Conservation (phyloP, 2,329 filamentous ascomycete genomes). For the Aspergillus unguis region DNA sequence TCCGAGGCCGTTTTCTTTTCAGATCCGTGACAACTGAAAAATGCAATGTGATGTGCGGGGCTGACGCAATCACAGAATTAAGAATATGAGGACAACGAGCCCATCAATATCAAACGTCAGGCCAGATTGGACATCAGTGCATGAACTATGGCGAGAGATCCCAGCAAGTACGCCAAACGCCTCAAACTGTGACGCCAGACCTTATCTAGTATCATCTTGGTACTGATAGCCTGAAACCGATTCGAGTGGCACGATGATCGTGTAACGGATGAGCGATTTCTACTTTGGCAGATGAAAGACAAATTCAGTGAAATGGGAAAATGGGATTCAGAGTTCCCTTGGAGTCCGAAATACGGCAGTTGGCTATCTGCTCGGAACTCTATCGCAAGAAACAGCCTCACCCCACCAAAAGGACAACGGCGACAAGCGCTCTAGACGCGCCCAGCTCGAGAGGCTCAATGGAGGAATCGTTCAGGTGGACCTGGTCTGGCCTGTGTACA, state of each 20-base stretch:
- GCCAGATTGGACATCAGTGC: constrained; percentile 34
- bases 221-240: constrained; percentile 16
- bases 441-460: constrained; percentile 15
- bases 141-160: constrained; percentile 20
- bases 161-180: constrained; percentile 8
- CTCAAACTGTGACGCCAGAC: constrained; percentile 8
- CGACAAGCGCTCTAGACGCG: constrained; percentile 36
- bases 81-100: constrained; percentile 17
- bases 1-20: not conserved
- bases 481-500: constrained; percentile 12
- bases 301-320: constrained; percentile 2
- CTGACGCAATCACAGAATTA: constrained; percentile 22
- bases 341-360: constrained; percentile 14
- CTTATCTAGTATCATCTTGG: constrained; percentile 19
- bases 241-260: constrained; percentile 19
- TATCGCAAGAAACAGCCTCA: constrained; percentile 8
- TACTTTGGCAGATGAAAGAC: constrained; percentile 4
- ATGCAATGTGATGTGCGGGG: constrained; percentile 7
- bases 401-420: constrained; percentile 15
- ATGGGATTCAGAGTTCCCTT: constrained; percentile 3
- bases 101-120: constrained; percentile 23
- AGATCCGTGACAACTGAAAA: constrained; percentile 2
- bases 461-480: constrained; percentile 11
- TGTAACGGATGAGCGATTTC: constrained; percentile 18
- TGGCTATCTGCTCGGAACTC: constrained; percentile 5